Conservation (phyloP, 495 filamentous ascomycete species). For the Parachaetomium inaequale region DNA sequence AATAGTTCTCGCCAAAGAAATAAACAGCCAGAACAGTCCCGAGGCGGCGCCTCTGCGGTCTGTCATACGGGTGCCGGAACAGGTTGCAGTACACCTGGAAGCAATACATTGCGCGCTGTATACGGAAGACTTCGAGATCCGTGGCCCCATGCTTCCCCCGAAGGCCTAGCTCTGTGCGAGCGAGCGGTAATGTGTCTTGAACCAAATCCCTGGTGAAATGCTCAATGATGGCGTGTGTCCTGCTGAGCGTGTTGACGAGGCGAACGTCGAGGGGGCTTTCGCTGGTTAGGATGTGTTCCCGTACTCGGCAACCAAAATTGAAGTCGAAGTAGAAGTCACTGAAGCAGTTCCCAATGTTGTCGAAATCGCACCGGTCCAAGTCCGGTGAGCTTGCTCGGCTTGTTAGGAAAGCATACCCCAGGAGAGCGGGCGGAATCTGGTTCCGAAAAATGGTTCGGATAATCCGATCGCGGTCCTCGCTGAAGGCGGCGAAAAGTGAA, state of each 20-base stretch:
- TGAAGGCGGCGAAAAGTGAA: neutral
- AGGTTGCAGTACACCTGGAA: neutral
- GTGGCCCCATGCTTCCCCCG: neutral
- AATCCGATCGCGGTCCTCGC: neutral
- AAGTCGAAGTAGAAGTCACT: too few relatives aligned
- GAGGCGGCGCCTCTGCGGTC: too few relatives aligned
- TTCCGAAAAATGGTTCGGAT: neutral
- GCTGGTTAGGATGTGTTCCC: too few relatives aligned
- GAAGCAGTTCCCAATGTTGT: too few relatives aligned
- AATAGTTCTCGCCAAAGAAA: neutral
- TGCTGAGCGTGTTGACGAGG: neutral
- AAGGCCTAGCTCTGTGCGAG: neutral
- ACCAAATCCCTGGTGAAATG: neutral
- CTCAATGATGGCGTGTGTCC: neutral
- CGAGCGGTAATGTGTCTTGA: neutral
- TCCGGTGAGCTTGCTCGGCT: neutral
- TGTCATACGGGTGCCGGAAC: neutral
- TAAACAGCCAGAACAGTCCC: neutral
- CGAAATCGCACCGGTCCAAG: neutral
- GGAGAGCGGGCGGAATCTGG: neutral
- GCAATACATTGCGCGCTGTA: neutral
- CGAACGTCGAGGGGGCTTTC: neutral
- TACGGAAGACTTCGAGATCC: neutral
- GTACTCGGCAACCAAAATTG: too few relatives aligned
- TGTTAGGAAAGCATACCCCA: neutral